Conservation (phyloP, 176 grass and related monocot species). For the Alopecurus myosuroides region DNA sequence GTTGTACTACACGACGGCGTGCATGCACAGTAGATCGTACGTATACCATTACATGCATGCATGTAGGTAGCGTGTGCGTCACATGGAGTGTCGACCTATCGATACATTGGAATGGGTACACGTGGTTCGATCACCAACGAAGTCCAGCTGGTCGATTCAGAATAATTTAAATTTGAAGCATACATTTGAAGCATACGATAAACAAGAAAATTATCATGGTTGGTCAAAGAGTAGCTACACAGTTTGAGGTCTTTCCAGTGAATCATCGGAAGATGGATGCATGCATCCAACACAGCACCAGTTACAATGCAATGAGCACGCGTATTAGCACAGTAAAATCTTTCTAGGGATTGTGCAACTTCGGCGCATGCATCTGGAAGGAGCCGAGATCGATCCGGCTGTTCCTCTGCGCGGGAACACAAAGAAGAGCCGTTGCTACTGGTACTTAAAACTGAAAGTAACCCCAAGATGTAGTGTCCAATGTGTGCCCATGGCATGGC, state of each 20-base stretch:
- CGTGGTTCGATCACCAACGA: background rate
- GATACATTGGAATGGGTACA: background rate
- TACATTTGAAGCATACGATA: too few species aligned
- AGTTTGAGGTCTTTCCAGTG: background rate
- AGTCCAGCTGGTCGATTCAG: background rate
- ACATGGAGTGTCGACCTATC: background rate
- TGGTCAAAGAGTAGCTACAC: background rate
- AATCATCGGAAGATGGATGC: background rate
- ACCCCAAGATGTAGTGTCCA: background rate
- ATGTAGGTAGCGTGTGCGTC: background rate
- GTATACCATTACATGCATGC: background rate
- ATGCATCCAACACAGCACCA: background rate
- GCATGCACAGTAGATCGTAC: background rate
- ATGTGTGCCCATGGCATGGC: background rate
- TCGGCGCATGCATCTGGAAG: background rate
- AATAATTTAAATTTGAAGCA: background rate
- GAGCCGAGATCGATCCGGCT: background rate
- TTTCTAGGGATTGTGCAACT: background rate
- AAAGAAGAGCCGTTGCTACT: background rate
- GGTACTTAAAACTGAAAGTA: background rate
- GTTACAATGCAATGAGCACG: background rate
- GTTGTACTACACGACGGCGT: background rate
- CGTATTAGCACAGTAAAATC: background rate
- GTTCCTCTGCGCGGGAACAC: background rate
- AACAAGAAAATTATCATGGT: background rate